Percentiles rank a stretch among this genome's conserved stretches.
phyloP scores from a whole-genome alignment of 1,284 basidiomycete species.

The Phenoliferia sp. region DNA sequence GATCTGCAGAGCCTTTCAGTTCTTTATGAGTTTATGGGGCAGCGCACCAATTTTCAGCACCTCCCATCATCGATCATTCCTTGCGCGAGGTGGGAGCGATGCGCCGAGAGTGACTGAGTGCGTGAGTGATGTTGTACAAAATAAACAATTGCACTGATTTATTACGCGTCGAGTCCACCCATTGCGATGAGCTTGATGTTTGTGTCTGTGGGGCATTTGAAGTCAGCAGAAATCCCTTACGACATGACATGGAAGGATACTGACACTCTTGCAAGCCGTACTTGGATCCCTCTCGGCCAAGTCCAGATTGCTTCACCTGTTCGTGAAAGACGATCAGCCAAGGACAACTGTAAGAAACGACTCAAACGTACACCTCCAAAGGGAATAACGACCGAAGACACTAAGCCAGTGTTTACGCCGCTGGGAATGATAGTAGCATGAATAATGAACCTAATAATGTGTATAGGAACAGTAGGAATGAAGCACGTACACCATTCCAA shows the following conservation, averaged over 20 bases:
- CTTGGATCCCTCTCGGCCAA: constrained; percentile 52
- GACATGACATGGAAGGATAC: neutral
- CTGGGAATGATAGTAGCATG: no score
- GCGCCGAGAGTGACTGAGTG: no score
- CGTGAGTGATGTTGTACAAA: no score
- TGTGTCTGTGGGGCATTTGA: neutral
- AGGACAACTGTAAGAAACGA: neutral
- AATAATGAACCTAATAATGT: constrained; percentile 42
- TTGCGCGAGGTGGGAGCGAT: no score
- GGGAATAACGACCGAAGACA: neutral
- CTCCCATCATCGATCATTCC: no score
- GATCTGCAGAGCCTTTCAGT: no score
- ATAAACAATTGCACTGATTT: neutral
- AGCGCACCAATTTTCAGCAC: no score
- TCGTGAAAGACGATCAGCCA: no score
- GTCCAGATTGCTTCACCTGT: constrained; percentile 70
- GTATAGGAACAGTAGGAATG: constrained; percentile 42
- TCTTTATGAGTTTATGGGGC: no score
- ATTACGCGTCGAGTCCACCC: neutral
- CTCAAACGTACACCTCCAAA: neutral
- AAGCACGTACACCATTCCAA: constrained; percentile 97
- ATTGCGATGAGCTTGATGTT: constrained; percentile 5
- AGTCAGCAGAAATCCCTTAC: neutral
- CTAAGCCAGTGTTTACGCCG: neutral
- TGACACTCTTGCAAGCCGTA: constrained; percentile 72